A percentile compares a stretch with the other conserved stretches of the same genome.
These are phyloP conservation scores for Ettlia oleoabundans DNA, from an alignment of 139 green algal genomes.

Conservation along the genomic window DNA sequence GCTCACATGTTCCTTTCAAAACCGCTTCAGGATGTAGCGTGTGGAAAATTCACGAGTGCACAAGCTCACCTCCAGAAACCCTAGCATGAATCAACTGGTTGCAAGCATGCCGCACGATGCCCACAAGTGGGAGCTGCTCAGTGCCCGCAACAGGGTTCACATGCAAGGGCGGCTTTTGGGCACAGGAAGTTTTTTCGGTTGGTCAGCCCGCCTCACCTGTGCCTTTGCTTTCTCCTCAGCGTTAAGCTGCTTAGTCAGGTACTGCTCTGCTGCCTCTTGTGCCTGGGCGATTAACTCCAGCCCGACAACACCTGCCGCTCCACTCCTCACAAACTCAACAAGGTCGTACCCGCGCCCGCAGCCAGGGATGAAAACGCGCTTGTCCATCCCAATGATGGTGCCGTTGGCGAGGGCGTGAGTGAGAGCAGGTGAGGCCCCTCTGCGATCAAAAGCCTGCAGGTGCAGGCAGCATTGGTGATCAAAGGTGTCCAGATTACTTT, in stretches of 20 bases:
- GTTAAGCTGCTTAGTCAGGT: background rate
- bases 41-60: too few relatives aligned
- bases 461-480: too few relatives aligned
- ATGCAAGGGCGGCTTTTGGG: too few relatives aligned
- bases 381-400: slow-evolving; percentile 21
- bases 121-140: too few relatives aligned
- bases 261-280: slow-evolving; percentile 2
- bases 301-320: slow-evolving; percentile 42
- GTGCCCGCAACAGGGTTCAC: too few relatives aligned
- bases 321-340: slow-evolving; percentile 39
- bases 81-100: too few relatives aligned
- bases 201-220: background rate
- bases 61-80: too few relatives aligned
- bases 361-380: slow-evolving; percentile 51
- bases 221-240: background rate
- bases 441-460: slow-evolving; percentile 41
- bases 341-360: slow-evolving; percentile 70
- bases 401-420: slow-evolving; percentile 14
- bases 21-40: too few relatives aligned
- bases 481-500: too few relatives aligned
- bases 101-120: too few relatives aligned
- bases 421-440: slow-evolving; percentile 23
- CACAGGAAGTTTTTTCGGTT: too few relatives aligned
- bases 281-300: slow-evolving; percentile 53
- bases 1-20: too few relatives aligned